Base-by-base conservation (phyloP, 1,139 yeast species). In the Pichia cactophila region DNA sequence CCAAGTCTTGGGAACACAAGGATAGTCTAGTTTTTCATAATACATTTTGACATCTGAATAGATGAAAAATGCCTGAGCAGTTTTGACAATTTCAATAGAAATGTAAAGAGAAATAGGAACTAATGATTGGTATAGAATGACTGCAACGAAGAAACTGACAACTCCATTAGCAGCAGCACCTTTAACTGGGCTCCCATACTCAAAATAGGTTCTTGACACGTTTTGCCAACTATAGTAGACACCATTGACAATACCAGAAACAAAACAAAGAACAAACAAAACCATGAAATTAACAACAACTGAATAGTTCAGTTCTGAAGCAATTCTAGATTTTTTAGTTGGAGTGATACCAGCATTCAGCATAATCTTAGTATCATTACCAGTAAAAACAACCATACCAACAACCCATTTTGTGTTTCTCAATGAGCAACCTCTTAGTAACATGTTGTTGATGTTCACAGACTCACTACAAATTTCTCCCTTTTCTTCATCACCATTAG, bases 1-100 rank as follows among this genome's bases (percentile, higher is more conserved):
- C 98, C 98, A 92, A 0, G 96, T 78, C 64, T 92, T 90, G 9
- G 98, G 97, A 5, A 92, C 81, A 68, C 98, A 92, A 1, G 97
- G 97, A 64, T 86, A 90, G 65, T 92, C 96, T 55, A 92, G 71
- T 54, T 75, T 81, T 47, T 79, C 86, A 62, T 90, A 84, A 67
- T 89, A 92, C 89, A 92, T 85, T 61, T 83, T 75, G 43, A 80
- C 78, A 69, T 92, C 98, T 5, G 94, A 83, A 65, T 82, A 89
- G 58, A 92, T 92, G 72, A 92, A 92, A 58, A 79, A 89, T 0
- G 98, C 97, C 63, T 92, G 98, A 4, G 85, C 79, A 1, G 97
- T 89, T 63, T 92, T 92, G 66, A 92, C 87, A 60, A 92, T 90
- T 69, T 92, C 98, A 60, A 92, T 84, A 44, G 97, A 87, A 56